Evolutionary conservation across 2,329 filamentous ascomycete species (phyloP).

Genomic region (Cladophialophora immunda): DNA sequence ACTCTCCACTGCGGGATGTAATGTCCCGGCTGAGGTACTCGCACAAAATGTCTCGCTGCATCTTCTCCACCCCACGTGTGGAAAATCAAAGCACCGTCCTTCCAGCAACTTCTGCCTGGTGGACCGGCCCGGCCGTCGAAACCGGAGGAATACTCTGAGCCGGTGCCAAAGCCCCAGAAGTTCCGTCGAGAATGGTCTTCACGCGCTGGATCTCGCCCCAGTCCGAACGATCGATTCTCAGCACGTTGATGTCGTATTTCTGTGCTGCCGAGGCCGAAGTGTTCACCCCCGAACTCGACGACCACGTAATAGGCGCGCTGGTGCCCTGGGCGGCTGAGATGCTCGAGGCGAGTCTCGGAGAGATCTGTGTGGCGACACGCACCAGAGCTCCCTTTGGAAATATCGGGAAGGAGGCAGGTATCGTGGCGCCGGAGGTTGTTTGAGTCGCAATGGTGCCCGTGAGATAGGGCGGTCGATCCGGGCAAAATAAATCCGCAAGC

Average conservation of each 20-base stretch:
- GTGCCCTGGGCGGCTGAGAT: not conserved
- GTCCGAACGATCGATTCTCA: not conserved
- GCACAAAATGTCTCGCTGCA: too few species aligned
- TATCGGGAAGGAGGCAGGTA: not conserved
- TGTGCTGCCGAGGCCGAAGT: not conserved
- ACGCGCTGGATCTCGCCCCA: constrained; percentile 8
- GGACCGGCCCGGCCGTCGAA: not conserved
- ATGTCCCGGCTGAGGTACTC: too few species aligned
- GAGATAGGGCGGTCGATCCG: constrained; percentile 27
- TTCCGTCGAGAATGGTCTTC: constrained; percentile 3
- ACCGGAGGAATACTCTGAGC: not conserved
- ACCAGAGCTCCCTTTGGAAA: not conserved
- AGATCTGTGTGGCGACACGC: not conserved
- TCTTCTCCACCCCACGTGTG: too few species aligned
- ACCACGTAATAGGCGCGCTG: not conserved
- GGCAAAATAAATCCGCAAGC: constrained; percentile 33
- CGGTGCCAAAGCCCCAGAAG: not conserved
- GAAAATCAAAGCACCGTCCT: not conserved
- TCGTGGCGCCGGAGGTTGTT: not conserved
- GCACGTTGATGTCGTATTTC: not conserved
- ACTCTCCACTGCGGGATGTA: too few species aligned
- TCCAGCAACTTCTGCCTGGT: not conserved
- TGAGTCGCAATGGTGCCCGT: not conserved
- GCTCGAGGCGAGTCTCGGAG: not conserved
- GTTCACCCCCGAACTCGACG: not conserved